phyloP scores from a whole-genome alignment of 2,329 filamentous ascomycete genomes.

The Zymoseptoria pseudotritici region DNA sequence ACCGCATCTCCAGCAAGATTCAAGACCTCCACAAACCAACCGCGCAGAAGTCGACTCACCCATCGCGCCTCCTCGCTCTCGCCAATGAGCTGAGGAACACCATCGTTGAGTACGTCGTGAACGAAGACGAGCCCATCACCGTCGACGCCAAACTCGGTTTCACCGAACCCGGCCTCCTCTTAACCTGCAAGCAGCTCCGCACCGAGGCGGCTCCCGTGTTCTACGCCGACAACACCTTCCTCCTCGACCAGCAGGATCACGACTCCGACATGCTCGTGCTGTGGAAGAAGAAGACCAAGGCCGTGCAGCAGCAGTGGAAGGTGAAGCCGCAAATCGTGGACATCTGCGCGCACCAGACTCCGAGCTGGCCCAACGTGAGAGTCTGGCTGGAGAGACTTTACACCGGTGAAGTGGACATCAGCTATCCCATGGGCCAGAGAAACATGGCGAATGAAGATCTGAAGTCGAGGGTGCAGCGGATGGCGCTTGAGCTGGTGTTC shows the following conservation, averaged over 20 bases:
- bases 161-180: background rate
- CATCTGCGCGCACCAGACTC: background rate
- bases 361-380: background rate
- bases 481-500: background rate
- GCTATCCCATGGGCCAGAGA: background rate
- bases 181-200: conserved; percentile 1
- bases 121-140: background rate
- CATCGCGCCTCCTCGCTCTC: conserved; percentile 1
- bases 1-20: background rate
- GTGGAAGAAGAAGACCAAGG: background rate
- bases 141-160: background rate
- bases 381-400: background rate
- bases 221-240: background rate
- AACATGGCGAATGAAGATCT: background rate
- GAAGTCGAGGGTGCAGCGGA: background rate
- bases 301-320: background rate
- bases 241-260: background rate
- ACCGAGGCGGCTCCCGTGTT: background rate
- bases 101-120: conserved; percentile 8
- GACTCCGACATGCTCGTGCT: background rate
- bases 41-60: background rate
- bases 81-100: conserved; percentile 9
- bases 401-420: background rate
- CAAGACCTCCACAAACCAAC: background rate
- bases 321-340: background rate